A percentile compares a stretch with the other conserved stretches of the same genome.
phyloP scores from a whole-genome alignment of 352 stramenopile species.

The Globisporangium takayamanum region DNA sequence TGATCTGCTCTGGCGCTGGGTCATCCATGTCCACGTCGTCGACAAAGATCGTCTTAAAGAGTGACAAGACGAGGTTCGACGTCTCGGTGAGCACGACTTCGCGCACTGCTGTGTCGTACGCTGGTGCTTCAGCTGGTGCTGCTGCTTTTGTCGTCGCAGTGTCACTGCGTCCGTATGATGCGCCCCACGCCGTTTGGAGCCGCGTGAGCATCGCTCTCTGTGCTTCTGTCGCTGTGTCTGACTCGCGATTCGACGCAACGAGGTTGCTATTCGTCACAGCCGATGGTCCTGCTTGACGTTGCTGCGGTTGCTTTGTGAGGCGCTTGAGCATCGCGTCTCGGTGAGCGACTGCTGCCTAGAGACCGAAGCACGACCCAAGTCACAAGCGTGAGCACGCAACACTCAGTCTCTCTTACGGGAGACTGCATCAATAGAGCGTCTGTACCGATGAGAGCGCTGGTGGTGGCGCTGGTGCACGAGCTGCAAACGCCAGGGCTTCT shows the following conservation, averaged over 20 bases:
- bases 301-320: slow-evolving; percentile 20
- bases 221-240: neutral
- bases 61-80: slow-evolving; percentile 44
- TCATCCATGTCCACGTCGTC: slow-evolving; percentile 19
- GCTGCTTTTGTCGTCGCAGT: neutral
- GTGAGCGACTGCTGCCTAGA: slow-evolving; percentile 22
- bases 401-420: neutral
- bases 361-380: neutral
- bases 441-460: slow-evolving; percentile 27
- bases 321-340: slow-evolving; percentile 36
- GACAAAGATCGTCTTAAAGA: slow-evolving; percentile 46
- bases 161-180: slow-evolving; percentile 1
- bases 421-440: neutral
- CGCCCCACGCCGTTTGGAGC: slow-evolving; percentile 18
- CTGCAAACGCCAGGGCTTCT: slow-evolving; percentile 22
- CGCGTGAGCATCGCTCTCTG: slow-evolving; percentile 20
- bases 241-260: neutral
- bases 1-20: slow-evolving; percentile 20
- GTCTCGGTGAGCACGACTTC: slow-evolving; percentile 44
- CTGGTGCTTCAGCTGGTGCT: neutral
- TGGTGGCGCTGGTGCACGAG: slow-evolving; percentile 20
- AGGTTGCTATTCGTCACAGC: neutral
- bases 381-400: neutral
- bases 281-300: neutral
- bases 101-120: slow-evolving; percentile 27